Evolutionary conservation across 2,329 filamentous ascomycete genomes (phyloP).

Genomic region (Domatiomyces globalis): DNA sequence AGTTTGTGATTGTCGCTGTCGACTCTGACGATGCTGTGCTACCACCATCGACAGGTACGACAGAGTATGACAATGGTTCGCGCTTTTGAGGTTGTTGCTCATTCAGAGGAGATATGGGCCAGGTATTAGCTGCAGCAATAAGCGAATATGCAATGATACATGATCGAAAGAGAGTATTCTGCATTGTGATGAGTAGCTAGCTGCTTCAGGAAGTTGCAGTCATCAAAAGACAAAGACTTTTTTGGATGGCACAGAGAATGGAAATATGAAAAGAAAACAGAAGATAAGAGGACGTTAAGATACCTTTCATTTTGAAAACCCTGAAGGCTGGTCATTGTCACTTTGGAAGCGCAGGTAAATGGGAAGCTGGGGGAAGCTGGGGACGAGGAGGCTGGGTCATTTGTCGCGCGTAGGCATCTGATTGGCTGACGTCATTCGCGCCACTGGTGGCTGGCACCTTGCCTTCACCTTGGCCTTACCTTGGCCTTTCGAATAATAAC

Average conservation of each 20-base stretch:
- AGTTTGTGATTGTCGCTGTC: conserved; percentile 17
- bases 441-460: not conserved
- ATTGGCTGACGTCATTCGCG: conserved; percentile 8
- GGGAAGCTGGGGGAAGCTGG: not conserved
- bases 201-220: not conserved
- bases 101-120: conserved; percentile 3
- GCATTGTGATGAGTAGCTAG: conserved; percentile 6
- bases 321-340: not conserved
- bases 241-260: not conserved
- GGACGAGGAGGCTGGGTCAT: not conserved
- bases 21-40: conserved; percentile 11
- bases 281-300: not conserved
- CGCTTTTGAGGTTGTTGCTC: conserved; percentile 5
- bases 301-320: not conserved
- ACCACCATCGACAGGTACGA: conserved; percentile 23
- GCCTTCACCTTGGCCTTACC: not conserved
- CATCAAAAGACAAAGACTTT: conserved; percentile 1
- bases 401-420: not conserved
- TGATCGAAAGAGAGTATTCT: conserved; percentile 3
- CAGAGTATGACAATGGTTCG: conserved; percentile 20
- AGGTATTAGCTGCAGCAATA: conserved; percentile 6
- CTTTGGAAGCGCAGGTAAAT: not conserved
- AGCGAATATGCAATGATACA: not conserved
- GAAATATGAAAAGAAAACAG: not conserved
- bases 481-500: conserved; percentile 58